Base-by-base conservation (phyloP, 768 basidiomycete genomes). In the Phallus indusiatus region DNA sequence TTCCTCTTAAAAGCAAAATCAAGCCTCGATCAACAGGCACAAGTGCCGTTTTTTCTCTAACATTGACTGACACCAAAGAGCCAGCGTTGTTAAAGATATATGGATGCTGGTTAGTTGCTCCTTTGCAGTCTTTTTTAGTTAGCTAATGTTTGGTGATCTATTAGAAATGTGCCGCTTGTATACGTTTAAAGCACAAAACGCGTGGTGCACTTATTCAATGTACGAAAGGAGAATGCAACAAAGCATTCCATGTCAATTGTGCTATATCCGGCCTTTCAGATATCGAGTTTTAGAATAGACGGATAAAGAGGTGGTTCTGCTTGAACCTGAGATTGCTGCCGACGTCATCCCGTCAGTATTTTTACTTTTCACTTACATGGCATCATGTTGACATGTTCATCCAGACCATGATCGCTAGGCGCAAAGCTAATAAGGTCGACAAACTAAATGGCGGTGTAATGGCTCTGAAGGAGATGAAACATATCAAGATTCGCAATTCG, bases 191-290 rank as follows among this genome's bases (percentile, higher is more conserved):
- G 35, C 70, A 76, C 12, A 89, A 85, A 66, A 75, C 73, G 0
- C 90, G 89, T 61, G 90, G 86, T 17, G 88, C 87, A 1, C 87
- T 86, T 28, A 84, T 96, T 24, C 94, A 97, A 67, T 97, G 94
- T 68, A 90, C 90, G 16, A 91, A 90, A 70, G 93, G 92, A 49
- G 95, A 94, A 73, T 96, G 94, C 65, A 78, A 89, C 11, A 90
- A 88, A 68, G 90, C 94, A 0, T 96, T 91, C 73, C 95, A 98
- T 67, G 87, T 96, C 28, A 86, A 84, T 3, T 99, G 95, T 69
- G 95, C 95, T 0, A 50, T 28, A 8, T 7, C 68, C 73, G 4
- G 81, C 79, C 11, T 78, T n/a, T 90, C 50, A 73, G 81, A 20
- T 90, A 85, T 64, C 71, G 69, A 1, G 76, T 88, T 35, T 51